phyloP scores from a whole-genome alignment of 2,329 filamentous ascomycete genomes.

The Diatrype stigma region DNA sequence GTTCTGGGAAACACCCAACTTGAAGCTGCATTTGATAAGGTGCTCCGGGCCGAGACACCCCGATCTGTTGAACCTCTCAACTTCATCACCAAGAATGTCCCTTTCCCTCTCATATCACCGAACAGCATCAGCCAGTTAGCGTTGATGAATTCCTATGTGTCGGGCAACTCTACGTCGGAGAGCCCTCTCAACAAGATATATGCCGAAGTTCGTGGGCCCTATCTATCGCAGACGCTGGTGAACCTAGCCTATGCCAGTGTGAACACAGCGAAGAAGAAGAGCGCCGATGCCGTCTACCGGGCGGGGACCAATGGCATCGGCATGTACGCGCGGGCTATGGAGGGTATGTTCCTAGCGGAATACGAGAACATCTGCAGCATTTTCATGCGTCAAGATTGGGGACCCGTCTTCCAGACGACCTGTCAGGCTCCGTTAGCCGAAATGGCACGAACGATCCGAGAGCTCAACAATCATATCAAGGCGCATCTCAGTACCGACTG shows the following conservation, averaged over 20 bases:
- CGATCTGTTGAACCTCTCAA: constrained; percentile 82
- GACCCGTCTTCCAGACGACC: constrained; percentile 70
- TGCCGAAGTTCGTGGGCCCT: constrained; percentile 79
- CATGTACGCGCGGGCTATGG: constrained; percentile 81
- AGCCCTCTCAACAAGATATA: constrained; percentile 78
- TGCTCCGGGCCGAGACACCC: constrained; percentile 71
- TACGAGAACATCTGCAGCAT: constrained; percentile 87
- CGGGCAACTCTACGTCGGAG: constrained; percentile 55
- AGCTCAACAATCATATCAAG: constrained; percentile 87
- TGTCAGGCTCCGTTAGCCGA: constrained; percentile 76
- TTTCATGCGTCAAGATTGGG: constrained; percentile 83
- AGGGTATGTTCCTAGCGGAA: constrained; percentile 82
- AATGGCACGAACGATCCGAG: constrained; percentile 78
- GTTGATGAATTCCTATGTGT: constrained; percentile 75
- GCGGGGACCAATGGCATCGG: constrained; percentile 87
- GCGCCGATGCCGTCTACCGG: constrained; percentile 77
- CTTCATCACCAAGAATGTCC: constrained; percentile 82
- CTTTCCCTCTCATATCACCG: constrained; percentile 76
- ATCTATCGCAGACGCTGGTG: constrained; percentile 74
- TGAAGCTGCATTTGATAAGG: constrained; percentile 76
- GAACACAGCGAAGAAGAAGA: constrained; percentile 77
- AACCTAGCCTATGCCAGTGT: constrained; percentile 86
- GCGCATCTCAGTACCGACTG: constrained; percentile 84
- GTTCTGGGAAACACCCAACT: constrained; percentile 77
- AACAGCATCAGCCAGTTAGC: constrained; percentile 73